Percentiles rank a stretch among this genome's conserved stretches.
These are phyloP conservation scores for Aspergillus pseudonomiae DNA, from an alignment of 2,329 filamentous ascomycete species.

Conservation along the genomic window DNA sequence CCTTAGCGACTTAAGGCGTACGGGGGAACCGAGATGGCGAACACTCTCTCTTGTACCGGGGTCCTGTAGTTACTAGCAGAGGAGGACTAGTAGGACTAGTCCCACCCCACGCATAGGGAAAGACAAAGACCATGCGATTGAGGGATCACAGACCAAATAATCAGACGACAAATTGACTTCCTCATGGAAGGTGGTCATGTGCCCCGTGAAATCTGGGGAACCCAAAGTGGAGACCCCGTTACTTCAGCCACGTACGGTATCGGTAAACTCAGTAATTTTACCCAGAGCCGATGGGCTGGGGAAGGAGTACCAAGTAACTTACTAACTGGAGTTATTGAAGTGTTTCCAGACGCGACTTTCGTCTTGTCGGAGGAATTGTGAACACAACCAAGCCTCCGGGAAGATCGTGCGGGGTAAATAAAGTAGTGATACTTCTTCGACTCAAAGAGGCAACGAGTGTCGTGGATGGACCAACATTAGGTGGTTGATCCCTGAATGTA, in stretches of 20 bases:
- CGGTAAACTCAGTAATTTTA: not conserved
- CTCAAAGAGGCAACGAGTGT: not conserved
- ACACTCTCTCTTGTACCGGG: not conserved
- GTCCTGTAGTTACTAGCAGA: not conserved
- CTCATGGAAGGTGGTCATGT: not conserved
- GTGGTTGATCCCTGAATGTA: not conserved
- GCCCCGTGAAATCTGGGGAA: not conserved
- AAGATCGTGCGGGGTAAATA: slow-evolving; percentile 6
- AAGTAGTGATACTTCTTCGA: not conserved
- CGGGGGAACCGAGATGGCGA: not conserved
- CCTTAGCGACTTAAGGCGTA: not conserved
- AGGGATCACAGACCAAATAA: not conserved
- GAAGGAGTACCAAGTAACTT: too few species aligned
- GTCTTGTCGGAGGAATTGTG: not conserved
- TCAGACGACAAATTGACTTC: slow-evolving; percentile 2
- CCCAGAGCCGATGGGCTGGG: too few species aligned
- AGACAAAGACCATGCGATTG: not conserved
- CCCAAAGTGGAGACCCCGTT: not conserved
- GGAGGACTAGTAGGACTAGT: not conserved
- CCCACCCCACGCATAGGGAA: not conserved
- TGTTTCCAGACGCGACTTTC: not conserved
- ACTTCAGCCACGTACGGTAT: not conserved
- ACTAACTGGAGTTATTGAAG: too few species aligned
- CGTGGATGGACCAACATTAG: not conserved
- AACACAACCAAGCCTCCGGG: slow-evolving; percentile 4